Conservation (phyloP, 768 basidiomycete genomes). For the Kwoniella dendrophila region DNA sequence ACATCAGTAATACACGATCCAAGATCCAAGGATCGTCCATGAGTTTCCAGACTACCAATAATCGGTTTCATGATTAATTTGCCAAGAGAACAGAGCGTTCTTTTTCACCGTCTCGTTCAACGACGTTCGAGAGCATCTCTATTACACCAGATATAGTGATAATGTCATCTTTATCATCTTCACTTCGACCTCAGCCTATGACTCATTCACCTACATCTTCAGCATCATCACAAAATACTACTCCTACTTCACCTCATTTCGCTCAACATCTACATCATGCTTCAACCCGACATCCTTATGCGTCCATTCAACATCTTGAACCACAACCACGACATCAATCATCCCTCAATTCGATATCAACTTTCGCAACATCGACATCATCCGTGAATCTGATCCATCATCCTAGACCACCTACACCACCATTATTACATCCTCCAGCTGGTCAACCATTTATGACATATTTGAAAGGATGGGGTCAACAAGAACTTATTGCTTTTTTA, state of each 20-base stretch:
- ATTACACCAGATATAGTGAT: not conserved
- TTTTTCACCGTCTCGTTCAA: too few species aligned
- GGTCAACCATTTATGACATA: constrained; percentile 43
- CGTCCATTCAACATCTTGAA: constrained; percentile 12
- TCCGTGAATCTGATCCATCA: constrained; percentile 29
- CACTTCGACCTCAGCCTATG: constrained; percentile 22
- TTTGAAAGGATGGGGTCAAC: constrained; percentile 53
- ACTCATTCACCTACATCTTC: constrained; percentile 41
- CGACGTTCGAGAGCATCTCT: too few species aligned
- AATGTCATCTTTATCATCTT: constrained; percentile 9
- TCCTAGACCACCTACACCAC: constrained; percentile 43
- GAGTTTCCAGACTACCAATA: too few species aligned
- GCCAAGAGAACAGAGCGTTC: too few species aligned
- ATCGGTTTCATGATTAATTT: too few species aligned
- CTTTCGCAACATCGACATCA: constrained; percentile 23
- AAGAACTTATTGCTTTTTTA: constrained; percentile 69
- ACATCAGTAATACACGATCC: too few species aligned
- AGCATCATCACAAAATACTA: constrained; percentile 43
- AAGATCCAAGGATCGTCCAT: too few species aligned
- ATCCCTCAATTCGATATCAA: constrained; percentile 23
- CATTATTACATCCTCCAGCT: constrained; percentile 37
- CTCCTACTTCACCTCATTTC: constrained; percentile 49
- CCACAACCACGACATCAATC: constrained; percentile 18
- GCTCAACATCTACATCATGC: constrained; percentile 15
- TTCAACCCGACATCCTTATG: constrained; percentile 13